These are phyloP conservation scores for Phytopythium helicoides DNA, from an alignment of 352 stramenopile species.

Conservation along the genomic window DNA sequence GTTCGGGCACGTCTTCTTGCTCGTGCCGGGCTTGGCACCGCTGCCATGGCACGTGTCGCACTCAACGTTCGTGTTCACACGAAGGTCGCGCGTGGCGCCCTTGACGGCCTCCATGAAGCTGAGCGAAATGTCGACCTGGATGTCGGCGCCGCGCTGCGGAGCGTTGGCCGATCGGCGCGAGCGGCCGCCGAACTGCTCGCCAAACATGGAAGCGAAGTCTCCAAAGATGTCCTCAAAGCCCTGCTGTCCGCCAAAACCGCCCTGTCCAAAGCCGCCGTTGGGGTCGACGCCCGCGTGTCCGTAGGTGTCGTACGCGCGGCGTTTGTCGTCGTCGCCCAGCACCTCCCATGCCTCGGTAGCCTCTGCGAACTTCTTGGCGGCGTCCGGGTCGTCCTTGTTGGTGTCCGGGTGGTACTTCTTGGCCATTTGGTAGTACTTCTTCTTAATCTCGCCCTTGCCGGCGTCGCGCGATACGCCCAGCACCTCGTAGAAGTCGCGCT, in stretches of 20 bases:
- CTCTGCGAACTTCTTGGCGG: conserved; percentile 92
- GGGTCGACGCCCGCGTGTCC: conserved; percentile 94
- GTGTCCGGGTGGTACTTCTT: conserved; percentile 98
- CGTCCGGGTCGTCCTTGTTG: conserved; percentile 92
- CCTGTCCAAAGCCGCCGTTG: conserved; percentile 70
- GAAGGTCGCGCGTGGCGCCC: conserved; percentile 87
- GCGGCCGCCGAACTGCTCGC: conserved; percentile 70
- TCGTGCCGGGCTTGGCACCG: conserved; percentile 81
- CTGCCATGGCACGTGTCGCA: conserved; percentile 80
- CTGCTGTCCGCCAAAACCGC: conserved; percentile 44
- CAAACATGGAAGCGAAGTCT: conserved; percentile 84
- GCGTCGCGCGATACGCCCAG: conserved; percentile 88
- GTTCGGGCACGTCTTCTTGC: conserved; percentile 70
- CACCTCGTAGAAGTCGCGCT: conserved; percentile 97
- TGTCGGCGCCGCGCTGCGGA: conserved; percentile 88
- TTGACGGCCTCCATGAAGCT: conserved; percentile 96
- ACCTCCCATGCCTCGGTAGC: conserved; percentile 94
- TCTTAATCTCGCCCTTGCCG: conserved; percentile 97
- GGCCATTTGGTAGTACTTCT: conserved; percentile 96
- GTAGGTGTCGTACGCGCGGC: conserved; percentile 93
- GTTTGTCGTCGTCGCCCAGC: conserved; percentile 91
- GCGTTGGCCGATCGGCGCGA: conserved; percentile 65
- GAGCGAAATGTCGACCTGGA: conserved; percentile 93
- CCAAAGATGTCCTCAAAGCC: conserved; percentile 91
- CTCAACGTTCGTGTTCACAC: conserved; percentile 72